Evolutionary conservation across 352 stramenopile species (phyloP).

Genomic region (Globisporangium iwayamae): DNA sequence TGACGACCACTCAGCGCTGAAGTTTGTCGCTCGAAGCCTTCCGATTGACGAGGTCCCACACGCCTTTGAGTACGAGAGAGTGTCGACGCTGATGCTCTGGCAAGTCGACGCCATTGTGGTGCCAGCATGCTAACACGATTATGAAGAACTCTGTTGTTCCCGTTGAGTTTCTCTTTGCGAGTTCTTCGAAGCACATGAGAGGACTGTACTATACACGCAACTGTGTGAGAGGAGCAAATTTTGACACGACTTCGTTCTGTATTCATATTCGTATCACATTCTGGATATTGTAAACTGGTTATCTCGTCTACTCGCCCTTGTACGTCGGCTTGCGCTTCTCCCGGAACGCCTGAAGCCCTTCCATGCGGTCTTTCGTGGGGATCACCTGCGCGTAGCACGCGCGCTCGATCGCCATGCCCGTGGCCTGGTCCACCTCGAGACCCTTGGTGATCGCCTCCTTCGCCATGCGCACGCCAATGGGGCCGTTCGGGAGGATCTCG

Average conservation of each 20-base stretch:
- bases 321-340: conserved; percentile 90
- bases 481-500: conserved; percentile 90
- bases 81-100: conserved; percentile 47
- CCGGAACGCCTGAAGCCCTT: conserved; percentile 90
- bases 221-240: too few relatives aligned
- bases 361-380: conserved; percentile 90
- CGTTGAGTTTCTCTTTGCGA: too few relatives aligned
- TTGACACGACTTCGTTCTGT: too few relatives aligned
- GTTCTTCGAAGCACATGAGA: too few relatives aligned
- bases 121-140: background rate
- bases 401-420: conserved; percentile 90
- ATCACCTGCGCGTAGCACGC: conserved; percentile 90
- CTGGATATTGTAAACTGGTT: background rate
- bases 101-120: conserved; percentile 32
- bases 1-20: background rate
- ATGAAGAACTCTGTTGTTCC: too few relatives aligned
- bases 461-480: conserved; percentile 85
- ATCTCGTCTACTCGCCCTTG: conserved; percentile 17
- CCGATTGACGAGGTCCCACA: conserved; percentile 25
- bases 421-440: conserved; percentile 76
- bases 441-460: conserved; percentile 44
- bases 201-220: too few relatives aligned
- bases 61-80: conserved; percentile 39
- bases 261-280: too few relatives aligned
- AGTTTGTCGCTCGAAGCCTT: conserved; percentile 30